Evolutionary conservation across 2,329 filamentous ascomycete species (phyloP).

Genomic region (Sclerotinia glacialis): DNA sequence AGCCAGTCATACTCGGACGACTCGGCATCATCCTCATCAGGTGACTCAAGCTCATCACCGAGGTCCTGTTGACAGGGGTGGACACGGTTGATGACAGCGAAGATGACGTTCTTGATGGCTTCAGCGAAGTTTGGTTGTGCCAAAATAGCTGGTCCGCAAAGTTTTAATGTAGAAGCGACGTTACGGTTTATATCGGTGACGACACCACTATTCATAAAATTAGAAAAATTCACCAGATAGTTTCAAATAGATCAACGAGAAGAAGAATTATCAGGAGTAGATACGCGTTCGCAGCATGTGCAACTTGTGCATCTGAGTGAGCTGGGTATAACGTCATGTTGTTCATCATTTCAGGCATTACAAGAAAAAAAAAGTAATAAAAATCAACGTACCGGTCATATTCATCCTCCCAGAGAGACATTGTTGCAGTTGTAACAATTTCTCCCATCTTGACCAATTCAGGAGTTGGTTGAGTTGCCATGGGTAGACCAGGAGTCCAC

Average conservation of each 20-base stretch:
- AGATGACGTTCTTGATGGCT: slow-evolving; percentile 71
- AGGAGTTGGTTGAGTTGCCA: slow-evolving; percentile 72
- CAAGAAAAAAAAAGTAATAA: slow-evolving; percentile 28
- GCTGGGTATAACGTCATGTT: slow-evolving; percentile 93
- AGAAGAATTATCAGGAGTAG: slow-evolving; percentile 40
- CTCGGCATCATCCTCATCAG: slow-evolving; percentile 66
- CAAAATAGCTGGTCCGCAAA: slow-evolving; percentile 83
- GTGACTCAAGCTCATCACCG: slow-evolving; percentile 74
- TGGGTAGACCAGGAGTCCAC: slow-evolving; percentile 84
- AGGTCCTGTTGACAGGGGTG: slow-evolving; percentile 93
- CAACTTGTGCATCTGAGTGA: slow-evolving; percentile 93
- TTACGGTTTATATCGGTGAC: slow-evolving; percentile 96
- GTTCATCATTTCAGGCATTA: slow-evolving; percentile 68
- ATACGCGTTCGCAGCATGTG: slow-evolving; percentile 87
- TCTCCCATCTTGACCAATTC: slow-evolving; percentile 84
- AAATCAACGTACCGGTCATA: slow-evolving; percentile 76
- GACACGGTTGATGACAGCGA: slow-evolving; percentile 79
- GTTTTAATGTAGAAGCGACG: slow-evolving; percentile 83
- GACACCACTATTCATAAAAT: slow-evolving; percentile 39
- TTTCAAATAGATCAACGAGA: slow-evolving; percentile 20
- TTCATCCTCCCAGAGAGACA: slow-evolving; percentile 85
- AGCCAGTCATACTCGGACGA: slow-evolving; percentile 96
- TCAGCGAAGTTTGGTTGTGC: slow-evolving; percentile 69
- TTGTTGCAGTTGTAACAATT: slow-evolving; percentile 78
- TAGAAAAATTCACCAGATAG: slow-evolving; percentile 26